Conservation (phyloP, 371 early-diverging fungal genomes). For the Apophysomyces ossiformis region DNA sequence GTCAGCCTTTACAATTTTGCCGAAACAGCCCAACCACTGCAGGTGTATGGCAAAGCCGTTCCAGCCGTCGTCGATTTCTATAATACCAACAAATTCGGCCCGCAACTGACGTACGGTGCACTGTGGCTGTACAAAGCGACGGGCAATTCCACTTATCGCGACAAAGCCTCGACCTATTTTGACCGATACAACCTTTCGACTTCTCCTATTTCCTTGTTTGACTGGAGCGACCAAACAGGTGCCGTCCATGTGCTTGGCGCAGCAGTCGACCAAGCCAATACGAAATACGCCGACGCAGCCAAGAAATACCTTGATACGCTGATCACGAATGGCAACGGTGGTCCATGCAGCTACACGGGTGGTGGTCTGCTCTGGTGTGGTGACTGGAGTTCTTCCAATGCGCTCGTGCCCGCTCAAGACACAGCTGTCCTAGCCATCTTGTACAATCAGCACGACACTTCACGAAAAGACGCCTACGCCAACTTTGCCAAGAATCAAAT, state of each 20-base stretch:
- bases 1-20: slow-evolving; percentile 50
- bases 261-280: slow-evolving; percentile 15
- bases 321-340: slow-evolving; percentile 22
- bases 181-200: slow-evolving; percentile 22
- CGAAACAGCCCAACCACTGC: slow-evolving; percentile 42
- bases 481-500: slow-evolving; percentile 49
- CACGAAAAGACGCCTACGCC: slow-evolving; percentile 31
- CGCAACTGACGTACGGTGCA: slow-evolving; percentile 59
- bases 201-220: slow-evolving; percentile 24
- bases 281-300: slow-evolving; percentile 25
- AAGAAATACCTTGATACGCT: slow-evolving; percentile 29
- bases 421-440: slow-evolving; percentile 26
- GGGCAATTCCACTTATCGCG: slow-evolving; percentile 37
- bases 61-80: slow-evolving; percentile 51
- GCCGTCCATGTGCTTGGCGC: slow-evolving; percentile 46
- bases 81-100: slow-evolving; percentile 47
- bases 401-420: slow-evolving; percentile 36
- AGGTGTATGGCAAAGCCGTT: slow-evolving; percentile 46
- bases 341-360: slow-evolving; percentile 42
- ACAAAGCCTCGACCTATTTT: slow-evolving; percentile 26
- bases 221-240: slow-evolving; percentile 50
- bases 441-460: slow-evolving; percentile 15
- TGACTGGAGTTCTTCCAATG: slow-evolving; percentile 43
- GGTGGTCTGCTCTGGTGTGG: slow-evolving; percentile 51
- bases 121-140: slow-evolving; percentile 63